These are phyloP conservation scores for Rubroboletus pulcherrimus DNA, from an alignment of 768 basidiomycete genomes.

Conservation along the genomic window DNA sequence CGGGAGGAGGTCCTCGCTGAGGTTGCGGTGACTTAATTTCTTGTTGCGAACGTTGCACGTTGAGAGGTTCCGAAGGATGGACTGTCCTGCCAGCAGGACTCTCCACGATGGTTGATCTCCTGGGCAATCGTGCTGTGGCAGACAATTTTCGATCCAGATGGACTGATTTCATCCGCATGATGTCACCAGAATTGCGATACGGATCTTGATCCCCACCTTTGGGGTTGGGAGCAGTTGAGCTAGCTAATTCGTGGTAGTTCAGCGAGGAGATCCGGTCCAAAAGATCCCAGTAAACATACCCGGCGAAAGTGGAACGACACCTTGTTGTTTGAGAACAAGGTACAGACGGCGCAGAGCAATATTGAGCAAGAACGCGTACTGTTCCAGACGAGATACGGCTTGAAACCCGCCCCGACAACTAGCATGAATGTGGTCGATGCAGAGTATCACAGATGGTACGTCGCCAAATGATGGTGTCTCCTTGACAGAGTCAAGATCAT, in stretches of 20 bases:
- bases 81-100: conserved; percentile 87
- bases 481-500: conserved; percentile 64
- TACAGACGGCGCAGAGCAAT: conserved; percentile 92
- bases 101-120: conserved; percentile 93
- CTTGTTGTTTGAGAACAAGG: conserved; percentile 80
- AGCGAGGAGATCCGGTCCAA: conserved; percentile 6
- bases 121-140: conserved; percentile 86
- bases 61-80: conserved; percentile 60
- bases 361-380: conserved; percentile 95
- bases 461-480: conserved; percentile 70
- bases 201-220: conserved; percentile 56
- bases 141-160: conserved; percentile 95
- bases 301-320: conserved; percentile 81
- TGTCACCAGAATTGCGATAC: conserved; percentile 84
- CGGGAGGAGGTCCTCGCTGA: conserved; percentile 36
- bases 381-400: conserved; percentile 89
- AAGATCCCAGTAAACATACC: conserved; percentile 40
- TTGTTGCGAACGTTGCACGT: conserved; percentile 45
- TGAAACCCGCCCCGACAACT: conserved; percentile 78
- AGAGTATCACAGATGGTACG: conserved; percentile 70
- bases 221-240: conserved; percentile 32
- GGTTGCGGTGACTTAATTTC: conserved; percentile 37
- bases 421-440: conserved; percentile 69
- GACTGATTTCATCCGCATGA: conserved; percentile 92
- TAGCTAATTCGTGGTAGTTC: conserved; percentile 17